Evolutionary conservation across 2,329 filamentous ascomycete genomes (phyloP).

Genomic region (Diplodia scrobiculata): DNA sequence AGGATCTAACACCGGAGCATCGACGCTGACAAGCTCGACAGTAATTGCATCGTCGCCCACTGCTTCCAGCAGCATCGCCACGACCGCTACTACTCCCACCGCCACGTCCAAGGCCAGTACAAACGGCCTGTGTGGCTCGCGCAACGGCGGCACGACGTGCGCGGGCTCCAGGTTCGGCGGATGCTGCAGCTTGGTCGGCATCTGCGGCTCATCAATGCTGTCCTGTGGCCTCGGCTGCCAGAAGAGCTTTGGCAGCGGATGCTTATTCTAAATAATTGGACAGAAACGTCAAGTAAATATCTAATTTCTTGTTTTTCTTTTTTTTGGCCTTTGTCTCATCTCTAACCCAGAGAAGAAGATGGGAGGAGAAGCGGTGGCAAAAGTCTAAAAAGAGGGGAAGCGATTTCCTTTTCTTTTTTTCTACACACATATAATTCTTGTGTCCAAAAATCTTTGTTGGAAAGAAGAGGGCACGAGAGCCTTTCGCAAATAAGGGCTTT

Average conservation of each 20-base stretch:
- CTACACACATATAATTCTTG: neutral
- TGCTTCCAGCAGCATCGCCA: conserved; percentile 9
- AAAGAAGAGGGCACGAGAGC: neutral
- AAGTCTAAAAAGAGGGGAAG: neutral
- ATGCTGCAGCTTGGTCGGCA: conserved; percentile 38
- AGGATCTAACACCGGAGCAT: conserved; percentile 1
- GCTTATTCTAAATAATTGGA: conserved; percentile 27
- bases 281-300: neutral
- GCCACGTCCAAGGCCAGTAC: conserved; percentile 32
- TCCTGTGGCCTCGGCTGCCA: conserved; percentile 44
- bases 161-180: conserved; percentile 29
- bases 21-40: conserved; percentile 27
- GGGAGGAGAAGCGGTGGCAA: neutral
- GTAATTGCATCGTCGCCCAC: conserved; percentile 22
- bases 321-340: neutral
- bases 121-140: conserved; percentile 35
- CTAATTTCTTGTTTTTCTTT: neutral
- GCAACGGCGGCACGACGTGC: conserved; percentile 31
- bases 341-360: neutral
- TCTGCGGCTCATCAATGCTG: conserved; percentile 35
- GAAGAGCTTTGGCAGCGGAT: conserved; percentile 38
- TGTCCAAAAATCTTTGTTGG: neutral
- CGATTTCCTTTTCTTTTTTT: neutral
- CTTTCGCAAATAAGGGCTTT: neutral
- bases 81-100: conserved; percentile 32